These are phyloP conservation scores for Leccinum discolor DNA, from an alignment of 1,284 basidiomycete genomes.

Conservation along the genomic window DNA sequence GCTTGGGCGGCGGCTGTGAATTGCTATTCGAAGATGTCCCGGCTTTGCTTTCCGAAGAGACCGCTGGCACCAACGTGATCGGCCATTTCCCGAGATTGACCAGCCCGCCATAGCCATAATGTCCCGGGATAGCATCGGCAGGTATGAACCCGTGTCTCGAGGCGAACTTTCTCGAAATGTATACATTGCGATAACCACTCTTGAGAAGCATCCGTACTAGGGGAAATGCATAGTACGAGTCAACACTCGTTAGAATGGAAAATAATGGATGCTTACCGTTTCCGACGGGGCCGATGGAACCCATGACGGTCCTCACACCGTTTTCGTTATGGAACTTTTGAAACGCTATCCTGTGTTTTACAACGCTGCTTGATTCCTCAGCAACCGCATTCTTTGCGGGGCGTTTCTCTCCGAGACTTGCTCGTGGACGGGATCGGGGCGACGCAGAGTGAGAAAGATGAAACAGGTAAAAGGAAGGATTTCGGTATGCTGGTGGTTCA, in stretches of 20 bases:
- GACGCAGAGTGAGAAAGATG: constrained; percentile 17
- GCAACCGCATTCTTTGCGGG: constrained; percentile 16
- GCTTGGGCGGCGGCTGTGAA: constrained; percentile 36
- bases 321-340: constrained; percentile 87
- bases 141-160: constrained; percentile 89
- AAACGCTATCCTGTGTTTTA: constrained; percentile 76
- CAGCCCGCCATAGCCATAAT: constrained; percentile 85
- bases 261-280: constrained; percentile 56
- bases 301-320: constrained; percentile 91
- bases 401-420: constrained; percentile 40
- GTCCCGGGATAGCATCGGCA: constrained; percentile 76
- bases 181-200: constrained; percentile 92
- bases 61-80: constrained; percentile 52
- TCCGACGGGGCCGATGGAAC: constrained; percentile 87
- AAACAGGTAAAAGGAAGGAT: constrained; percentile 72
- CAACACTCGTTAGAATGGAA: neutral
- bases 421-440: constrained; percentile 27
- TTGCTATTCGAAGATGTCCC: constrained; percentile 9
- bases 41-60: constrained; percentile 27
- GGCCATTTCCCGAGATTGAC: constrained; percentile 85
- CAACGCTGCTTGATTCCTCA: constrained; percentile 39
- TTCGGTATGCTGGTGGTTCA: constrained; percentile 58
- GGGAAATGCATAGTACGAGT: constrained; percentile 1
- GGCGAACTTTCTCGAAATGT: constrained; percentile 94
- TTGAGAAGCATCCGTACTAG: constrained; percentile 92